Evolutionary conservation across 2,329 filamentous ascomycete genomes (phyloP), one percentile per base, ranked within the genome.

Genomic region (Phialophora macrospora): DNA sequence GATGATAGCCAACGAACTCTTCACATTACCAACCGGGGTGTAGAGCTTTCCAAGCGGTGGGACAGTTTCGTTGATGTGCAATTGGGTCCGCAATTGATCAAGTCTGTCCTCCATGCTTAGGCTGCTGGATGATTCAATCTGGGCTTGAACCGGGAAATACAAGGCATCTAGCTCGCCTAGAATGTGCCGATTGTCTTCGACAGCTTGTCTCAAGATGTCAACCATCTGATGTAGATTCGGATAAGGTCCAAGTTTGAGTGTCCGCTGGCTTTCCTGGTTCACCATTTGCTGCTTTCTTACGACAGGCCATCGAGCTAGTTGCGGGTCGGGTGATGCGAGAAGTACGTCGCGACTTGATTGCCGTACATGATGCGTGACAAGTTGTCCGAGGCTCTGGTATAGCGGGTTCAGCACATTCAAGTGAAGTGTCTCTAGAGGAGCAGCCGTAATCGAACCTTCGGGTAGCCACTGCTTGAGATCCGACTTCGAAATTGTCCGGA

Each of bases 281-380:
- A 46, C 44, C 44, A 46, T 46, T 46, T 46, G 44, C 44, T 46
- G 44, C 44, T 46, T 46, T 46, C 44, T 46, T 14, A 46, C 44
- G 44, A 46, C 20, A 46, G 44, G 44, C 44, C 44, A 46, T 46
- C 44, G 44, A 46, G 44, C 8, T 46, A 46, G 44, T 46, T 46
- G 44, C 44, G 44, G 44, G 44, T 46, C 44, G 44, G 44, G 44
- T 46, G 44, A 46, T 46, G 44, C 44, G 44, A 46, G 44, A 46
- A 46, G 44, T 46, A 46, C 44, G 44, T 46, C 44, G 44, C 44
- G 44, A 46, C 44, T 46, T 46, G 44, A 46, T 46, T 46, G 44
- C 44, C 44, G 44, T 46, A 46, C 8, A 46, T 46, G 44, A 46
- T 46, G 7, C 44, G 44, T 2, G 44, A 46, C 44, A 46, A 46